These are phyloP conservation scores for Botryotinia calthae DNA, from an alignment of 2,329 filamentous ascomycete species.

Conservation along the genomic window DNA sequence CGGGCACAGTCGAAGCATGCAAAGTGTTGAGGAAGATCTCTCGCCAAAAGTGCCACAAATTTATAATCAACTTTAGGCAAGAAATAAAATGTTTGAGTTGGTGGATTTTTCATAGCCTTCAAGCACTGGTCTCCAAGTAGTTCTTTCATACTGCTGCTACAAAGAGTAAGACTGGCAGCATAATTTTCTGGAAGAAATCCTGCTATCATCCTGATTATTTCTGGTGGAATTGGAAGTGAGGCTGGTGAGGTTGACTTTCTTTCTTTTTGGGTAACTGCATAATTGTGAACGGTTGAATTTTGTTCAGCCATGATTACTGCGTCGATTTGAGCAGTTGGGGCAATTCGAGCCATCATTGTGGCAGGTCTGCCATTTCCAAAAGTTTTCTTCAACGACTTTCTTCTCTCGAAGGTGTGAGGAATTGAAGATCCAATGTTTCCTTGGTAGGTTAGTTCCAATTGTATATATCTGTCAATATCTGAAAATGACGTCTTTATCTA, in stretches of 20 bases:
- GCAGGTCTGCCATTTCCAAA: background rate
- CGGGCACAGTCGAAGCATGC: background rate
- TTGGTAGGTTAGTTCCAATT: background rate
- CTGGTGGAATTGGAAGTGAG: slow-evolving; percentile 17
- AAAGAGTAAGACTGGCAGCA: slow-evolving; percentile 3
- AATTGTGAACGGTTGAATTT: background rate
- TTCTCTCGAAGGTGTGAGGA: background rate
- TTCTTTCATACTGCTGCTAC: background rate
- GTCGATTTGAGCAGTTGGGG: background rate
- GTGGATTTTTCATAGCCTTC: background rate
- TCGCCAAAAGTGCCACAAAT: slow-evolving; percentile 16
- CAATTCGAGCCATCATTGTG: background rate
- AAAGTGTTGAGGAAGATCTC: slow-evolving; percentile 17
- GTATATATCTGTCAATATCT: background rate
- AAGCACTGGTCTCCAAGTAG: background rate
- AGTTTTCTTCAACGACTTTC: background rate
- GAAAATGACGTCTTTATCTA: background rate
- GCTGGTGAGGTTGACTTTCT: background rate
- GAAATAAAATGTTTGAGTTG: background rate
- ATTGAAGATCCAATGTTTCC: background rate
- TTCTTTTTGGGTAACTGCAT: background rate
- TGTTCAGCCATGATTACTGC: background rate
- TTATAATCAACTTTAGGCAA: background rate
- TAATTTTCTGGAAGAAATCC: background rate
- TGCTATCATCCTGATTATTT: slow-evolving; percentile 20